Percentiles rank a stretch among this genome's conserved stretches.
These are phyloP conservation scores for Lyophyllum shimeji DNA, from an alignment of 768 basidiomycete species.

Conservation along the genomic window DNA sequence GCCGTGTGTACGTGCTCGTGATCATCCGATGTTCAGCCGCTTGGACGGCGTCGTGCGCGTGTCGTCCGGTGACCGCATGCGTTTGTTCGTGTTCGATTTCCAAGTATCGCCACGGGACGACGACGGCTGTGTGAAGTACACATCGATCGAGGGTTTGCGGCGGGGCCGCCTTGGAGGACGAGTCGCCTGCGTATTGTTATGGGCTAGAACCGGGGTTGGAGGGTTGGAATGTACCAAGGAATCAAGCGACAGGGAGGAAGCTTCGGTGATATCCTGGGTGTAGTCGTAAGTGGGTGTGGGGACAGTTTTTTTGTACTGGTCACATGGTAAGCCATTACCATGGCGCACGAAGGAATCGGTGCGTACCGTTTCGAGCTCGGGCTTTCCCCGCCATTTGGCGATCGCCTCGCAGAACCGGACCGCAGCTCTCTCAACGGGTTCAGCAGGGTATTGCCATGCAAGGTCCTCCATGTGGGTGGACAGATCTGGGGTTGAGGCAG, in stretches of 20 bases:
- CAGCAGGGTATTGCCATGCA: constrained; percentile 78
- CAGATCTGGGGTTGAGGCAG: constrained; percentile 67
- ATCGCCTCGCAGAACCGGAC: constrained; percentile 82
- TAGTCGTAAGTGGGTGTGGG: constrained; percentile 29
- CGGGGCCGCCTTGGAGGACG: constrained; percentile 12
- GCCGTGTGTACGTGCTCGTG: neutral
- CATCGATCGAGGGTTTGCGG: constrained; percentile 43
- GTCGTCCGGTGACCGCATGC: constrained; percentile 22
- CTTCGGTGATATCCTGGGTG: constrained; percentile 29
- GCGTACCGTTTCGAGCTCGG: constrained; percentile 76
- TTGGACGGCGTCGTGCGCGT: constrained; percentile 19
- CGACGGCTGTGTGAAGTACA: constrained; percentile 40
- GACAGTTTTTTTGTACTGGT: constrained; percentile 53
- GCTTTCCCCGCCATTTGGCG: constrained; percentile 80
- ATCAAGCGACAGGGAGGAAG: constrained; percentile 55
- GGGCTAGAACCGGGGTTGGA: constrained; percentile 49
- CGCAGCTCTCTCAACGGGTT: constrained; percentile 77
- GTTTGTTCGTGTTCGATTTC: constrained; percentile 24
- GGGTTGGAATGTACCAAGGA: constrained; percentile 72
- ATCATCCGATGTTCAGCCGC: constrained; percentile 15
- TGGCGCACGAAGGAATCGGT: constrained; percentile 9
- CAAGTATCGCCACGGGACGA: constrained; percentile 17
- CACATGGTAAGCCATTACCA: constrained; percentile 27
- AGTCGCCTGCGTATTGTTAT: constrained; percentile 10
- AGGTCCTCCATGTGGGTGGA: constrained; percentile 79